phyloP scores from a whole-genome alignment of 2,329 filamentous ascomycete species.

The Aspergillus sojae region DNA sequence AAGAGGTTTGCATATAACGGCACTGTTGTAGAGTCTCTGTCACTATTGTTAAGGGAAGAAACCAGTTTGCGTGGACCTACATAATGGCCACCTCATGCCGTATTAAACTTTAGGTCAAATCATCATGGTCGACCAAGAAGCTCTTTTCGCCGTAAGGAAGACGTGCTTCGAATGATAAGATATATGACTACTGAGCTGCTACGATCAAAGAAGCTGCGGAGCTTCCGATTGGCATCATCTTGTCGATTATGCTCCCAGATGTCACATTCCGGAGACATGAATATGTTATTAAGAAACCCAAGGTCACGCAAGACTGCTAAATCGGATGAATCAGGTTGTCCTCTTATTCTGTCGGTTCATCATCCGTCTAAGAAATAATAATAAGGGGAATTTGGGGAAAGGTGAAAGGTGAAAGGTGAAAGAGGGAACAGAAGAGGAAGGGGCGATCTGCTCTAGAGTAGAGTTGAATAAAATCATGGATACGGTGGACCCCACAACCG shows the following conservation, averaged over 20 bases:
- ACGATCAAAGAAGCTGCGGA: neutral
- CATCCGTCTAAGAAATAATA: neutral
- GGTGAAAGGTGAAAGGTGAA: neutral
- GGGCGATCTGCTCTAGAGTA: neutral
- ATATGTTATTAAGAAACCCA: neutral
- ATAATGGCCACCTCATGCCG: neutral
- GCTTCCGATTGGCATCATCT: neutral
- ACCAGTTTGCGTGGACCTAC: neutral
- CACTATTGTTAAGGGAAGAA: neutral
- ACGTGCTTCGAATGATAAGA: neutral
- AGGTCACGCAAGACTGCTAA: neutral
- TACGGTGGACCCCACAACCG: neutral
- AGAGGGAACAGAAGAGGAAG: neutral
- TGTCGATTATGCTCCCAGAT: neutral
- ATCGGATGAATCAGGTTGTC: neutral
- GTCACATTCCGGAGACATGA: neutral
- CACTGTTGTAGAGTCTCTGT: neutral
- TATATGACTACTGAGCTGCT: neutral
- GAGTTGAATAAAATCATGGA: neutral
- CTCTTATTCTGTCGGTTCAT: neutral
- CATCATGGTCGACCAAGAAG: neutral
- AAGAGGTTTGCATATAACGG: neutral
- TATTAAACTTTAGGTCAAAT: neutral
- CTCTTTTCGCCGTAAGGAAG: neutral
- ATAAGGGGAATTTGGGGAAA: neutral